Evolutionary conservation across 164 flowering plant genomes (phyloP), one percentile per base, ranked within the genome.

Genomic region (Malania oleifera): DNA sequence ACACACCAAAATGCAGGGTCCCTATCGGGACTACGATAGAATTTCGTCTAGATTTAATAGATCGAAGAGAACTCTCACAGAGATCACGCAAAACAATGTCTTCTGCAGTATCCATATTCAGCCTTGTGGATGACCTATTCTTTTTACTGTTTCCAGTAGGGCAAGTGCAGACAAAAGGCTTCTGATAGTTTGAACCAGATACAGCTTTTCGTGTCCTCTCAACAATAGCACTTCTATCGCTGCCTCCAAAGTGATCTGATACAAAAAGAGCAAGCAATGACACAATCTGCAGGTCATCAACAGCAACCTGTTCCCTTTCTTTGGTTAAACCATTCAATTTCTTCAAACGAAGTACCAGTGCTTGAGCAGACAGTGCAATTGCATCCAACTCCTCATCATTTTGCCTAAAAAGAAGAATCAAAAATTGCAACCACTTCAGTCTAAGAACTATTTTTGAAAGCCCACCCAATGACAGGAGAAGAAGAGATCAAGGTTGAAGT

Each of bases 141-240:
- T 26, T 68, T 34, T 70, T 65, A 51, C 64, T 61, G 60, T 70
- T 82, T 63, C 92, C 93, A 75, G 86, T 79, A 46, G 82, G 52
- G 73, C 99, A 93, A 14, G 95, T 88, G 55, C 99, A 90, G 54
- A 88, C 82, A 70, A 95, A 95, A 27, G 99, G 99, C 67, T 86
- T 83, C 43, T 38, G 39, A 62, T 80, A 83, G 66, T 87, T 88
- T 62, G 87, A 82, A 64, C 87, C 91, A 66, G 95, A 78, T 17
- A 74, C 89, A 65, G 76, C 64, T 74, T 79, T 93, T 0, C 92
- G 75, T 10, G 80, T 70, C 72, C 63, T 77, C 70, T 76, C 79
- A 56, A 86, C 54, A 59, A 70, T 38, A 39, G 63, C 59, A 74
- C 74, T 72, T 68, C 82, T 83, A 59, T 90, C 99, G 74, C 90